Evolutionary conservation across 2,329 filamentous ascomycete species (phyloP).

Genomic region (Fusarium multiceps): DNA sequence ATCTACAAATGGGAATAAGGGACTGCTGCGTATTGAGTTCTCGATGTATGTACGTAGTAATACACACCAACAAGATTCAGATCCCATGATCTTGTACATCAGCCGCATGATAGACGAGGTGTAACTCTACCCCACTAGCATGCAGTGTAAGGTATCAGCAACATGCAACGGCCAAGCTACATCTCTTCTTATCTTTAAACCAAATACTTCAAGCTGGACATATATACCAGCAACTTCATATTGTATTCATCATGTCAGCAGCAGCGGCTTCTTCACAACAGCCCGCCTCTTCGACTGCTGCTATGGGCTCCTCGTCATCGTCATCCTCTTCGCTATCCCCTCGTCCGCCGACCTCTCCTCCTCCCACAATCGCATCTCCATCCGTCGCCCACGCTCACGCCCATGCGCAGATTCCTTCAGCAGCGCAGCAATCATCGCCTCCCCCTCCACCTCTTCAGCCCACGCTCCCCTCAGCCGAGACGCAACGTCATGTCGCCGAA

Average conservation of each 20-base stretch:
- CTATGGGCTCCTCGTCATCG: conserved; percentile 34
- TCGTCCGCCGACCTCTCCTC: conserved; percentile 42
- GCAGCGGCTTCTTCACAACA: conserved; percentile 23
- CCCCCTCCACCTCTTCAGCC: conserved; percentile 47
- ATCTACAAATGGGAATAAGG: neutral
- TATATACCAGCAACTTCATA: conserved; percentile 3
- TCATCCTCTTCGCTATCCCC: conserved; percentile 37
- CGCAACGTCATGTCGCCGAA: conserved; percentile 63
- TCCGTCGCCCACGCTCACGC: conserved; percentile 39
- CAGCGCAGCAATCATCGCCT: conserved; percentile 23
- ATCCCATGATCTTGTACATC: conserved; percentile 36
- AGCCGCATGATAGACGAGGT: conserved; percentile 35
- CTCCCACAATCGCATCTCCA: conserved; percentile 40
- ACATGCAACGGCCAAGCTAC: conserved; percentile 26
- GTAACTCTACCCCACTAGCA: conserved; percentile 37
- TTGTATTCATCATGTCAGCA: conserved; percentile 21
- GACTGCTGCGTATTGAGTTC: neutral
- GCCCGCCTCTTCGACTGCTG: conserved; percentile 13
- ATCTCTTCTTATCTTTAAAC: conserved; percentile 11
- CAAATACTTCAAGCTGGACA: conserved; percentile 1
- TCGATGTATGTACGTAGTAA: neutral
- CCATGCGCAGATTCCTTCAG: conserved; percentile 27
- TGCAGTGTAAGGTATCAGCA: conserved; percentile 29
- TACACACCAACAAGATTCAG: neutral
- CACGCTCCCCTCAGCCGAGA: conserved; percentile 55